Conservation (phyloP, 306 rosid genomes). For the Cicer judaicum region DNA sequence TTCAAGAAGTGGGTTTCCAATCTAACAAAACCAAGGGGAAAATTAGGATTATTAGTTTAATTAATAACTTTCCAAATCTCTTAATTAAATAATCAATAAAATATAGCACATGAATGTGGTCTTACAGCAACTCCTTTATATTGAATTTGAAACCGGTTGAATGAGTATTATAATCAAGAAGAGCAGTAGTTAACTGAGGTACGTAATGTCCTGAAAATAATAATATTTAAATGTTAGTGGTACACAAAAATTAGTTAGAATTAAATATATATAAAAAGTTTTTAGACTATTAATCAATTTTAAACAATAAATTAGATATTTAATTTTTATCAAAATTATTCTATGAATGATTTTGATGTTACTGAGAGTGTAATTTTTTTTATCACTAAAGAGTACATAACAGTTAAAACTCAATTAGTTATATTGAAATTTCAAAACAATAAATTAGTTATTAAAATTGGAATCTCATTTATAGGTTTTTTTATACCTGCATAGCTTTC, state of each 20-base stretch:
- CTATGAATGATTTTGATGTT: too few species aligned
- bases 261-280: not conserved
- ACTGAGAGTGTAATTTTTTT: too few species aligned
- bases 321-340: too few species aligned
- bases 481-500: conserved; percentile 91
- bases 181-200: conserved; percentile 73
- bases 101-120: conserved; percentile 18
- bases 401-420: too few species aligned
- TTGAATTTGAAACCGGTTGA: conserved; percentile 84
- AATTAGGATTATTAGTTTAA: not conserved
- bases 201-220: conserved; percentile 75
- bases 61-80: not conserved
- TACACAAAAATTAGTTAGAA: not conserved
- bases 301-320: too few species aligned
- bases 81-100: not conserved
- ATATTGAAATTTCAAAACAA: not conserved
- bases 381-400: too few species aligned
- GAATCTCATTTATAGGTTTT: conserved; percentile 6
- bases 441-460: not conserved
- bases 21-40: conserved; percentile 49
- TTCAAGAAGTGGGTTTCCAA: conserved; percentile 90
- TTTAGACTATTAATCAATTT: not conserved
- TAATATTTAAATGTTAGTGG: conserved; percentile 7
- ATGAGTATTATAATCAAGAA: conserved; percentile 71
- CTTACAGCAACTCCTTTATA: conserved; percentile 90